Percentiles rank a stretch among this genome's conserved stretches.
Conservation (phyloP, 2,329 filamentous ascomycete genomes). For the Epichloe bromicola region DNA sequence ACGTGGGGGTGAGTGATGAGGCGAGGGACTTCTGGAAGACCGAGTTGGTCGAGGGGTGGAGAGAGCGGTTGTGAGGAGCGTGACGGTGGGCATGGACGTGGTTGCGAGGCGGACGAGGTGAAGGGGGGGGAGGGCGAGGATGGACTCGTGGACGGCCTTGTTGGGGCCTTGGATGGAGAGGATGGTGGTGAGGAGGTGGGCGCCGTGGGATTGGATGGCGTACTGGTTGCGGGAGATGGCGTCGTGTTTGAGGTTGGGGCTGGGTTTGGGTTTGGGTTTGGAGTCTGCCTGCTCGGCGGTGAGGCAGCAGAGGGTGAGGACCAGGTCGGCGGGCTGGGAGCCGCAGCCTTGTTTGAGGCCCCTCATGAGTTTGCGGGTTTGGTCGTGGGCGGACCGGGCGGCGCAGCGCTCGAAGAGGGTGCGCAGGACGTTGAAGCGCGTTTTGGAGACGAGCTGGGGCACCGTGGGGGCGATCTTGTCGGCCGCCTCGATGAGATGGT, state of each 20-base stretch:
- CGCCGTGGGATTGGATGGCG: slow-evolving; percentile 53
- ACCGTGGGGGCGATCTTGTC: slow-evolving; percentile 62
- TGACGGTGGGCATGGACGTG: slow-evolving; percentile 33
- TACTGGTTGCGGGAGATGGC: slow-evolving; percentile 39
- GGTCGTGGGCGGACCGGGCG: slow-evolving; percentile 47
- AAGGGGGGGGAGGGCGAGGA: slow-evolving; percentile 46
- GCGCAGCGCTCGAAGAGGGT: slow-evolving; percentile 72
- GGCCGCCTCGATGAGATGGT: slow-evolving; percentile 66
- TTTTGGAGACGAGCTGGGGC: slow-evolving; percentile 57
- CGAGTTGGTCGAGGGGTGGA: slow-evolving; percentile 32
- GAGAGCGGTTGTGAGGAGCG: slow-evolving; percentile 38
- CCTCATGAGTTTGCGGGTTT: slow-evolving; percentile 34
- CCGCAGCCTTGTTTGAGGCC: slow-evolving; percentile 36
- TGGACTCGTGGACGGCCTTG: slow-evolving; percentile 59
- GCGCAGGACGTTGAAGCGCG: slow-evolving; percentile 66
- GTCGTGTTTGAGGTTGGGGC: slow-evolving; percentile 11
- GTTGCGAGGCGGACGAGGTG: slow-evolving; percentile 52
- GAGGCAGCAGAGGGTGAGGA: slow-evolving; percentile 37
- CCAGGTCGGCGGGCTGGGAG: slow-evolving; percentile 31
- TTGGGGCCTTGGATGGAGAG: slow-evolving; percentile 60
- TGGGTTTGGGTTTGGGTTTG: slow-evolving; percentile 22
- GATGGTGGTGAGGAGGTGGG: slow-evolving; percentile 69
- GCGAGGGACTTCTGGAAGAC: slow-evolving; percentile 44
- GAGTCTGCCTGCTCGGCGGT: slow-evolving; percentile 8
- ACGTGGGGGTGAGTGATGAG: slow-evolving; percentile 30